phyloP scores from a whole-genome alignment of 2,329 filamentous ascomycete species.

The Colletotrichum gloeosporioides region DNA sequence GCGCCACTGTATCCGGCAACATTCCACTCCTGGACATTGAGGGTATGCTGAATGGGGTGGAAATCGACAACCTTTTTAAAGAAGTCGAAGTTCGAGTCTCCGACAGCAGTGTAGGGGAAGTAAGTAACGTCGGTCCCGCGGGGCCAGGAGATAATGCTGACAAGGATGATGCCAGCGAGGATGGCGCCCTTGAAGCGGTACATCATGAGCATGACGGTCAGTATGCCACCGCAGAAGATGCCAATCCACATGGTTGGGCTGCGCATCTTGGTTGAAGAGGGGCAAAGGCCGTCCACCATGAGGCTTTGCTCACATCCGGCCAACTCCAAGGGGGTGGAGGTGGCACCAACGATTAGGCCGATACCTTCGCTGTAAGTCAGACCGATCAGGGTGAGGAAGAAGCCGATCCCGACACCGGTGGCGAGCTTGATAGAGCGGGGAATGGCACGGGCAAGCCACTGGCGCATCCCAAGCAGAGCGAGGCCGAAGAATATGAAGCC shows the following conservation, averaged over 20 bases:
- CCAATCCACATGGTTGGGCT: slow-evolving; percentile 86
- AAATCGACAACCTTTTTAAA: slow-evolving; percentile 89
- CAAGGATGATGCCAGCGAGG: slow-evolving; percentile 81
- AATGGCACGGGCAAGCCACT: slow-evolving; percentile 86
- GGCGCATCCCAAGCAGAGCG: slow-evolving; percentile 80
- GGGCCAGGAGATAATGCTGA: slow-evolving; percentile 90
- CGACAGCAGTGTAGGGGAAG: slow-evolving; percentile 75
- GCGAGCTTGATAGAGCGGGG: slow-evolving; percentile 87
- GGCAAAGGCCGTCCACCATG: slow-evolving; percentile 61
- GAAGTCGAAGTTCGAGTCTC: slow-evolving; percentile 78
- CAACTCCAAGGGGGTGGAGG: slow-evolving; percentile 72
- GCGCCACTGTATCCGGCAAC: slow-evolving; percentile 72
- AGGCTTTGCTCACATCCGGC: slow-evolving; percentile 65
- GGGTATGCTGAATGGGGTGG: slow-evolving; percentile 73
- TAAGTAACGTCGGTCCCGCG: slow-evolving; percentile 77
- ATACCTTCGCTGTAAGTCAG: slow-evolving; percentile 84
- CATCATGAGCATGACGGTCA: slow-evolving; percentile 82
- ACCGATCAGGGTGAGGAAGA: slow-evolving; percentile 80
- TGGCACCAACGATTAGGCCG: slow-evolving; percentile 75
- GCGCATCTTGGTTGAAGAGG: slow-evolving; percentile 74
- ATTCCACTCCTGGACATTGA: slow-evolving; percentile 78
- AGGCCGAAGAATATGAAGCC: slow-evolving; percentile 85
- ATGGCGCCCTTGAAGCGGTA: slow-evolving; percentile 89
- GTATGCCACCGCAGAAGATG: slow-evolving; percentile 83
- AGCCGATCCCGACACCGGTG: slow-evolving; percentile 83